Evolutionary conservation across 306 rosid genomes (phyloP), one percentile per base, ranked within the genome.

Genomic region (Phaseolus lunatus): DNA sequence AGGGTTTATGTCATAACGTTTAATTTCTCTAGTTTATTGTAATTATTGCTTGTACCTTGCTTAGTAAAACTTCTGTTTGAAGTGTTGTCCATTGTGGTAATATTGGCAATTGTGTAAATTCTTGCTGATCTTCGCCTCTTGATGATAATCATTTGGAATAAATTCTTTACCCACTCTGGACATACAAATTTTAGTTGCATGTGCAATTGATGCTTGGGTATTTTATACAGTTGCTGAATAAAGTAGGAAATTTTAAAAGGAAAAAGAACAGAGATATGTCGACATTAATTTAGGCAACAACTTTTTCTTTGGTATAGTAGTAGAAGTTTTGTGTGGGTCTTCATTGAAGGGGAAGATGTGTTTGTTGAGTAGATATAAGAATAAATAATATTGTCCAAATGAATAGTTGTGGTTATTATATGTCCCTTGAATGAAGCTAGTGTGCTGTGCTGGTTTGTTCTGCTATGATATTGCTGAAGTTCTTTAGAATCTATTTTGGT

Each of bases 221-320:
- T 70, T 57, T 56, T 70, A 54, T 33, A 9, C 50, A 20, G 52
- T 41, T 80, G 39, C 47, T 24, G 53, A 39, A 43, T 50, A 27
- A 24, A 19, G 58, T 39, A 4, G 18, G 65, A 14, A 41, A 2
- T 47, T 59, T 45, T 23, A 16, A 47, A 59, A 15, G 27, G 63
- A 23, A 33, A 73, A 64, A 11, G 44, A 62, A 65, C 18, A 29
- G 11, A 33, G 35, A 49, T 57, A 18, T 31, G 19, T 50, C 24
- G 5, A 47, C 43, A 31, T n/a, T 67, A 31, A 74, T 35, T 81
- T 56, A 5, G 80, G 39, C 43, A 70, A 57, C 76, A 48, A 37
- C 72, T 48, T 81, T 68, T 81, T 57, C 48, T 61, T 24, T 66
- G 33, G 69, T 45, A 56, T 58, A 16, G 44, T 62, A 41, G 35